Percentiles rank a stretch among this genome's conserved stretches.
These are phyloP conservation scores for Lichtheimia ornata DNA, from an alignment of 371 early-diverging fungal genomes.

Conservation along the genomic window DNA sequence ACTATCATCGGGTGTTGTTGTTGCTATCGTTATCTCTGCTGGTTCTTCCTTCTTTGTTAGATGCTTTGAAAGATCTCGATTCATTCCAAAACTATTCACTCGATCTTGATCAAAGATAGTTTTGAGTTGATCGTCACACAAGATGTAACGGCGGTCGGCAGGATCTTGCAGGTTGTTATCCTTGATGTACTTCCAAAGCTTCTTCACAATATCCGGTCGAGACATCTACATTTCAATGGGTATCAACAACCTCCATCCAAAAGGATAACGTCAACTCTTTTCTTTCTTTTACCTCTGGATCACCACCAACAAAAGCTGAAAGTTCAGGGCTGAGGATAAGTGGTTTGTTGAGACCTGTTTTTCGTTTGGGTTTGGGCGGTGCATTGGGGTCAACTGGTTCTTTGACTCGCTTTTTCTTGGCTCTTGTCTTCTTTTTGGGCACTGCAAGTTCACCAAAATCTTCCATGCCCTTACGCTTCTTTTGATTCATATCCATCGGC, in stretches of 20 bases:
- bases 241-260: constrained; percentile 47
- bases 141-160: constrained; percentile 51
- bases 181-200: constrained; percentile 63
- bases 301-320: constrained; percentile 50
- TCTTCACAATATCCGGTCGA: constrained; percentile 57
- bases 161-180: constrained; percentile 63
- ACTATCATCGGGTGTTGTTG: not conserved
- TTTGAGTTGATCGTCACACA: constrained; percentile 57
- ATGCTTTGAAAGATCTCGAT: constrained; percentile 55
- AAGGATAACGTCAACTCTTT: constrained; percentile 43
- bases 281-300: constrained; percentile 39
- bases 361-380: constrained; percentile 50
- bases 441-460: not conserved
- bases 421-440: constrained; percentile 20
- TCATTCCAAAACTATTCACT: constrained; percentile 61
- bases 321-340: constrained; percentile 50
- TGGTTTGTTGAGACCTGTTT: constrained; percentile 54
- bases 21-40: constrained; percentile 3
- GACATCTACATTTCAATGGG: constrained; percentile 50
- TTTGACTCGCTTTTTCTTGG: constrained; percentile 24
- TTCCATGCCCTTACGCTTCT: constrained; percentile 4
- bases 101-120: constrained; percentile 52
- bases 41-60: constrained; percentile 42
- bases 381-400: constrained; percentile 47
- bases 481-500: not conserved